Evolutionary conservation across 169 alveolate species (phyloP).

Genomic region (Pseudocohnilembus persalinus): DNA sequence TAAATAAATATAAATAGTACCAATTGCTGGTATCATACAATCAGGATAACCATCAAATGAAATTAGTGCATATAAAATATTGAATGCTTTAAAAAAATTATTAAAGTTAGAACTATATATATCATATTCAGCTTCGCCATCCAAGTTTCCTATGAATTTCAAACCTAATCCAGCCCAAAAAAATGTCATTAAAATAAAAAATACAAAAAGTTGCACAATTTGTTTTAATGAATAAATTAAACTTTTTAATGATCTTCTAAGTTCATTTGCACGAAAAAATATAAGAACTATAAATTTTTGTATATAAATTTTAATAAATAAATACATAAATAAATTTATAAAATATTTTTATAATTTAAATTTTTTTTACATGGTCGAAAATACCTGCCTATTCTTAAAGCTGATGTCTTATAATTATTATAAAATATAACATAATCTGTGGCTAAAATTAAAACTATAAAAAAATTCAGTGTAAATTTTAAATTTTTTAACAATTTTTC

Average conservation of each 20-base stretch:
- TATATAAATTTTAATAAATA: neutral
- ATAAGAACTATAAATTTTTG: neutral
- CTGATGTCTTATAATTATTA: neutral
- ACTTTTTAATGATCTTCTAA: slow-evolving; percentile 14
- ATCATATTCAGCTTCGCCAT: neutral
- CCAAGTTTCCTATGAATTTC: slow-evolving; percentile 21
- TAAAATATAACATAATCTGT: neutral
- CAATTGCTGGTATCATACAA: slow-evolving; percentile 6
- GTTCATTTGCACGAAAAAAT: slow-evolving; percentile 5
- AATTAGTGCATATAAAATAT: slow-evolving; percentile 18
- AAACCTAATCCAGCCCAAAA: slow-evolving; percentile 13
- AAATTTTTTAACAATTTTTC: too few relatives aligned
- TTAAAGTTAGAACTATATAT: slow-evolving; percentile 4
- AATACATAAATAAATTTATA: neutral
- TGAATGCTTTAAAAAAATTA: neutral
- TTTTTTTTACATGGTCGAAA: slow-evolving; percentile 5
- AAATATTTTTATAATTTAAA: neutral
- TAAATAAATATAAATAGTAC: neutral
- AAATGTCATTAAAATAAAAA: slow-evolving; percentile 7
- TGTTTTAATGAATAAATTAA: slow-evolving; percentile 9
- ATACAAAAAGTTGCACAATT: slow-evolving; percentile 2
- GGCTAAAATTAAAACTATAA: too few relatives aligned
- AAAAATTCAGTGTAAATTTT: too few relatives aligned
- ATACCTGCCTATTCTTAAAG: slow-evolving; percentile 1
- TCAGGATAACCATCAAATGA: slow-evolving; percentile 24